Base-by-base conservation (phyloP, 257 asterid species). In the Salvia miltiorrhiza region DNA sequence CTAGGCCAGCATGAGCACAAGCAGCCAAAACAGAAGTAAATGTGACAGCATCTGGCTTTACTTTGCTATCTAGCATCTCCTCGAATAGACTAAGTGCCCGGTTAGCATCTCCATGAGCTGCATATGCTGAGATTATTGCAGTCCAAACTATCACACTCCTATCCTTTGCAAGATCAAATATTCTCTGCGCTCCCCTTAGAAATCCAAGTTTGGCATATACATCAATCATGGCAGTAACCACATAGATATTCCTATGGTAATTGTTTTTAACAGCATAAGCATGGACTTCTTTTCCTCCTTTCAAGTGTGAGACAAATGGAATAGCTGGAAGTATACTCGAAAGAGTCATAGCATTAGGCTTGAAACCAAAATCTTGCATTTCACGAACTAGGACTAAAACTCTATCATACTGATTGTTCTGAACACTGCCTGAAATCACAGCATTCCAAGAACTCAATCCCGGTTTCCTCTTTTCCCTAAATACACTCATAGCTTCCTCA, bases 131-230 rank as follows among this genome's bases (percentile, higher is more conserved):
- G 76, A 90, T 90, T 55, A 92, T 85, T 11, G 98, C 81, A 4
- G 98, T 92, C 97, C 97, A 92, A 62, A 85, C 83, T 58, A 90
- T 75, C 77, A 90, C 90, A 77, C 86, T 88, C 77, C 87, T 84
- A 37, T 70, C 73, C 33, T 67, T 74, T 32, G 86, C 54, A 70
- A 55, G 83, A 75, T 82, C 61, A 79, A 92, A 92, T 63, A 92
- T 74, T 32, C 28, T 73, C 55, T 66, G 78, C 40, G 97, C 88
- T 59, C 90, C 95, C 30, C 55, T 65, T 9, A 92, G 78, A 76
- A 77, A 82, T 48, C 98, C 98, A 74, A 90, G 81, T 70, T 93
- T 93, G 19, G 91, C 90, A 71, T 93, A 90, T 20, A 79, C 71
- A 79, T 90, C 98, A 26, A 88, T 83, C 72, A 86, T 54, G 56